phyloP scores from a whole-genome alignment of 2,329 filamentous ascomycete species.

The Penicillium sclerotiorum region DNA sequence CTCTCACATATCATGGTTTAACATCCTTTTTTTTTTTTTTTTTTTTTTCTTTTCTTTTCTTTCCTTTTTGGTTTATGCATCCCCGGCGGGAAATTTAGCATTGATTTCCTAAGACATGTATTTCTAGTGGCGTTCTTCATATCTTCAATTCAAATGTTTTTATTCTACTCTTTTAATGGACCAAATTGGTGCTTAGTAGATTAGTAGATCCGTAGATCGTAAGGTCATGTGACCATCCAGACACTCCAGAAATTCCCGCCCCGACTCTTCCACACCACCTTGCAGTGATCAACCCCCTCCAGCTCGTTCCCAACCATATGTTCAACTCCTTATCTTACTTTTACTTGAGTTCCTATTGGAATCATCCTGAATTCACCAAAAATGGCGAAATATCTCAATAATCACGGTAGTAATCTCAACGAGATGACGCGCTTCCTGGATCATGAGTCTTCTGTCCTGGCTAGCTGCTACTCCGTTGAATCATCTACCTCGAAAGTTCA shows the following conservation, averaged over 20 bases:
- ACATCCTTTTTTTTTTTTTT: not conserved
- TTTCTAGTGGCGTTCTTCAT: constrained; percentile 8
- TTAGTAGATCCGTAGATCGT: not conserved
- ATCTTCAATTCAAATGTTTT: not conserved
- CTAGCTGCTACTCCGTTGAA: constrained; percentile 88
- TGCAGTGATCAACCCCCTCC: constrained; percentile 1
- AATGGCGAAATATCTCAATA: constrained; percentile 63
- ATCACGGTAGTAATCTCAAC: constrained; percentile 67
- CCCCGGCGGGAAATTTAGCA: constrained; percentile 2
- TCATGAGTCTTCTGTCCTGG: constrained; percentile 69
- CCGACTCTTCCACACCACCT: constrained; percentile 4
- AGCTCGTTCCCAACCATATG: constrained; percentile 1
- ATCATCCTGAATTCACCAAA: constrained; percentile 11
- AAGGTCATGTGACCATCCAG: not conserved
- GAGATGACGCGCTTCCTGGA: constrained; percentile 61
- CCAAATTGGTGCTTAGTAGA: not conserved
- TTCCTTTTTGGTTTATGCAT: constrained; percentile 4
- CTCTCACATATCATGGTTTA: no score
- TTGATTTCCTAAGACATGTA: constrained; percentile 9
- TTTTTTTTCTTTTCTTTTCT: not conserved
- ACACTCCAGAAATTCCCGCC: constrained; percentile 3
- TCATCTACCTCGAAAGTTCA: constrained; percentile 67
- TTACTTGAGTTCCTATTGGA: constrained; percentile 2
- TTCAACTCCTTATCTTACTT: not conserved
- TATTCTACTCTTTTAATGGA: not conserved